Conservation (phyloP, 2,329 filamentous ascomycete genomes). For the Nemania serpens region DNA sequence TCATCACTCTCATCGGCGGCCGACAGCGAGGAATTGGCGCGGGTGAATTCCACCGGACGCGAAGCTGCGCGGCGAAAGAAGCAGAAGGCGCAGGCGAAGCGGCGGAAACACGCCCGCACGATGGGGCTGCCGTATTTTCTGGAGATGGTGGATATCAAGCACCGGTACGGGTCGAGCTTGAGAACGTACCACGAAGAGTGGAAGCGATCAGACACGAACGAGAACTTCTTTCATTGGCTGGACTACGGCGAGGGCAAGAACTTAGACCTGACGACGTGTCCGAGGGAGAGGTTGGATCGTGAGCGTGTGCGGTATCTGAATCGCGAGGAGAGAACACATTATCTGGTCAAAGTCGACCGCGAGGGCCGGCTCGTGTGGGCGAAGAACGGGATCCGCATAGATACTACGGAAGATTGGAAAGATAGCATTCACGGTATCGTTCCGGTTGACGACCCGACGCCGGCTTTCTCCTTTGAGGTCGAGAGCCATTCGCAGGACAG, state of each 20-base stretch:
- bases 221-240: constrained; percentile 95
- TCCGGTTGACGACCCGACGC: constrained; percentile 62
- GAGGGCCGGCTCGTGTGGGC: constrained; percentile 84
- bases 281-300: constrained; percentile 73
- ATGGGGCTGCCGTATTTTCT: constrained; percentile 87
- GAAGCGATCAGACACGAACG: constrained; percentile 74
- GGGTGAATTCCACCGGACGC: constrained; percentile 45
- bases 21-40: constrained; percentile 35
- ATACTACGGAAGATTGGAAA: constrained; percentile 74
- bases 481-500: constrained; percentile 35
- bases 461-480: constrained; percentile 51
- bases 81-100: constrained; percentile 57
- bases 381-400: constrained; percentile 78
- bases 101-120: constrained; percentile 70
- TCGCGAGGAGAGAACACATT: constrained; percentile 78
- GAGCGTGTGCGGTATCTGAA: constrained; percentile 85
- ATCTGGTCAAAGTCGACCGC: constrained; percentile 75
- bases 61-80: constrained; percentile 47
- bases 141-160: constrained; percentile 84
- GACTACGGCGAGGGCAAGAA: constrained; percentile 77
- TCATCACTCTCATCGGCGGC: constrained; percentile 36
- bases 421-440: constrained; percentile 81
- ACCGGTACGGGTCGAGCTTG: constrained; percentile 84
- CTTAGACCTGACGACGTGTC: constrained; percentile 72
- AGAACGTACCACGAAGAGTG: constrained; percentile 82